A percentile compares a stretch with the other conserved stretches of the same genome.
These are phyloP conservation scores for Sphaerulina vaccinii DNA, from an alignment of 2,329 filamentous ascomycete genomes.

Conservation along the genomic window DNA sequence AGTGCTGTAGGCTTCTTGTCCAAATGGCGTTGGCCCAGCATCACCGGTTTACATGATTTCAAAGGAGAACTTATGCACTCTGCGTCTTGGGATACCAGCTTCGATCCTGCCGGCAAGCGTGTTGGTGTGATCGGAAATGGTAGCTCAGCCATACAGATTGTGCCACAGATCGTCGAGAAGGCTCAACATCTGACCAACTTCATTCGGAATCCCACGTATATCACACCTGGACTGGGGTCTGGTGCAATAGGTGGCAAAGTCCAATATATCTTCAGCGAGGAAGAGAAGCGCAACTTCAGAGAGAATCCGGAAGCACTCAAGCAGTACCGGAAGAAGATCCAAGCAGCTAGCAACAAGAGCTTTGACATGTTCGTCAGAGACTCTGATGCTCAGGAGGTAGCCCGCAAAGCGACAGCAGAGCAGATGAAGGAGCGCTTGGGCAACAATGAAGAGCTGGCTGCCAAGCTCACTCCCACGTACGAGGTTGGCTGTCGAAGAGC, in stretches of 20 bases:
- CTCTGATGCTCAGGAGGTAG: constrained; percentile 40
- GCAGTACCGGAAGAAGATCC: constrained; percentile 39
- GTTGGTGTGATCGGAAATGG: constrained; percentile 46
- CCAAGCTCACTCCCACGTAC: constrained; percentile 58
- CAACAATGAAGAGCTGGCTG: constrained; percentile 56
- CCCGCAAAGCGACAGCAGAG: constrained; percentile 24
- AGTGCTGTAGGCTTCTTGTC: constrained; percentile 29
- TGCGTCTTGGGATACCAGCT: constrained; percentile 41
- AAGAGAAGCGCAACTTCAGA: constrained; percentile 35
- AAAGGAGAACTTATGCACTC: constrained; percentile 46
- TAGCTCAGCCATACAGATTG: constrained; percentile 44
- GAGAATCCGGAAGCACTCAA: constrained; percentile 37
- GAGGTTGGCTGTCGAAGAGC: constrained; percentile 61
- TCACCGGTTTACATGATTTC: constrained; percentile 43
- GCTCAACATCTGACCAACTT: constrained; percentile 37
- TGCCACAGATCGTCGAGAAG: constrained; percentile 41
- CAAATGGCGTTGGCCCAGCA: constrained; percentile 42
- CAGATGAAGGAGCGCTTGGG: constrained; percentile 55
- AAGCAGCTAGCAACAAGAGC: constrained; percentile 29
- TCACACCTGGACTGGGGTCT: constrained; percentile 33
- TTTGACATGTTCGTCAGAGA: constrained; percentile 54
- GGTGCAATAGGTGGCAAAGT: constrained; percentile 33
- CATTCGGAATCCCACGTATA: constrained; percentile 38
- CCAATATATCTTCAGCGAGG: constrained; percentile 34
- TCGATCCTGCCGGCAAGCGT: constrained; percentile 40